Base-by-base conservation (phyloP, 177 flowering plant species). In the Vitis hybrid region DNA sequence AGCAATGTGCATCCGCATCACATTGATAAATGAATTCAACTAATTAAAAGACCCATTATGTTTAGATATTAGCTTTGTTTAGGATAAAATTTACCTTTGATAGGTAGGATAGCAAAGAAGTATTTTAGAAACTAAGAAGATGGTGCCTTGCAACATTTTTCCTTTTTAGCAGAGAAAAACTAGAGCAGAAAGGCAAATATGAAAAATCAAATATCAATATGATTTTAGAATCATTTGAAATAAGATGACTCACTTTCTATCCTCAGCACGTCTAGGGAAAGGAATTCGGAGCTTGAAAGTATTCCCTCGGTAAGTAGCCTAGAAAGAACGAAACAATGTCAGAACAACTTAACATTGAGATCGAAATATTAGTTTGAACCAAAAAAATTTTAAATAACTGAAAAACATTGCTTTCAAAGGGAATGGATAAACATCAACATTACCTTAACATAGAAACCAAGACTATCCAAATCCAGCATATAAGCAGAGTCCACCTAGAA, bases 381-480 rank as follows among this genome's bases (percentile, higher is more conserved):
- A 11, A 30, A 27, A 6, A 35, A 19, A 19, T 21, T 21, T 21
- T 21, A 21, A 56, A 10, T 1, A 56, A 16, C 24, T 56, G 52
- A 13, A 49, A 62, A 21, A 21, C 24, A 49, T 18, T 12, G 13
- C 6, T 52, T 2, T 7, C 3, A 35, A 27, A 27, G 54, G 56
- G 11, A 11, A 18, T 15, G 12, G 59, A 12, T 27, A 50, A 16
- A 64, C 56, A 64, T 8, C 4, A 15, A 13, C 52, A 73, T 76
- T 75, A 94, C 98, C 97, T 91, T 92, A 48, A 90, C 95, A 83
- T 89, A 82, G 79, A 94, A 88, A 68, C 98, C 98, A 69, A 92
- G 90, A 74, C 97, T 90, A 73, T 94, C 98, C 73, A 94, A 65
- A 72, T 92, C 97, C 78, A 94, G 76, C 72, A 94, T 89, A 76